Base-by-base conservation (phyloP, 2,329 filamentous ascomycete species). In the Hyphodiscus sp. region DNA sequence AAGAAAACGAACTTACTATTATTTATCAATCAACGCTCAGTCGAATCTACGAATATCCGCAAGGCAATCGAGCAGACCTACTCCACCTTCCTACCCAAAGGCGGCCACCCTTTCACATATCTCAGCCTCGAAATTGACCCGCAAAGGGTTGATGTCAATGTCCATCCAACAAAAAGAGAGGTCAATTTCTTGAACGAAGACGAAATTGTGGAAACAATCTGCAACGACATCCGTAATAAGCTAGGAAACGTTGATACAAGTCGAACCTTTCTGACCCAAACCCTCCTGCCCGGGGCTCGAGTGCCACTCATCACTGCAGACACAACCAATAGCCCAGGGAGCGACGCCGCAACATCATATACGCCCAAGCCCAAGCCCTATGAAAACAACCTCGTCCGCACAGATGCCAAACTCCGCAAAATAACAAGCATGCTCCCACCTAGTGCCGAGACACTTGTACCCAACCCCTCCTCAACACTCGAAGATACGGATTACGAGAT, bases 101-200 rank as follows among this genome's bases (percentile, higher is more conserved):
- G 89, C 33, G 90, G 91, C 1, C 94, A 96, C 66, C 94, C 94
- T 0, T 99, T 97, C 68, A 77, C 92, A 53, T 99, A 99, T 66
- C 77, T 99, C 23, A 94, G 86, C 66, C 78, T 99, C 2, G 88
- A 96, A 55, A 95, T 99, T 53, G 91, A 97, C 62, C 92, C 94
- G 1, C 83, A 87, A 23, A 80, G 92, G 50, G 90, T 99, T 3
- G 94, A 99, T 69, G 95, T 99, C 66, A 99, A 99, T 63, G 87
- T 99, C 0, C 94, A 99, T 69, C 94, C 94, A 0, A 99, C 94
- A 0, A 99, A 99, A 70, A 80, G 90, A 49, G 92, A 99, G 67
- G 94, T 99, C 19, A 94, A 97, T 65, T 97, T 99, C 63, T 77
- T 99, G 20, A 96, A 97, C 57, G 94, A 99, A 68, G 94, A 99